Conservation (phyloP, 495 filamentous ascomycete species). For the Parachaetomium inaequale region DNA sequence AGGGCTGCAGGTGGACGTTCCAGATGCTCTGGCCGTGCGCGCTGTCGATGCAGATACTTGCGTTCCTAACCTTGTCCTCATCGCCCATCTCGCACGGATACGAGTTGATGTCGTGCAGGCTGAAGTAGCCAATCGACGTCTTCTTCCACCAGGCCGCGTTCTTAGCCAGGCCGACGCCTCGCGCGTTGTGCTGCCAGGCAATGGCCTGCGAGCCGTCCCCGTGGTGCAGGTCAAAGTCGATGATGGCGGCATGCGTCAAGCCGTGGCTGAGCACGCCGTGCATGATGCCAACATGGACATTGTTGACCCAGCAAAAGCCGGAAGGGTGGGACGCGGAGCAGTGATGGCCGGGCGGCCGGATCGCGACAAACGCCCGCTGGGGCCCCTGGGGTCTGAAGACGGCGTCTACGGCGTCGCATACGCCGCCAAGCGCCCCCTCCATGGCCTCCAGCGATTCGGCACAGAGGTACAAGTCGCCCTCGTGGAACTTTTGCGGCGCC, state of each 20-base stretch:
- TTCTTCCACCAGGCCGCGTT: conserved; percentile 69
- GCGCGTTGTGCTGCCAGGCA: conserved; percentile 78
- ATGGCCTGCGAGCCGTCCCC: conserved; percentile 94
- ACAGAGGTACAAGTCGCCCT: conserved; percentile 87
- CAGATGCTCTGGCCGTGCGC: conserved; percentile 89
- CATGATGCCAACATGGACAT: conserved; percentile 94
- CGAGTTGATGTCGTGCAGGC: conserved; percentile 94
- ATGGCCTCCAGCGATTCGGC: conserved; percentile 79
- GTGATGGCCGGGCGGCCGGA: conserved; percentile 89
- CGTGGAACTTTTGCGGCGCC: conserved; percentile 57
- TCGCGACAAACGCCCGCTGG: conserved; percentile 72
- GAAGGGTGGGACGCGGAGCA: conserved; percentile 84
- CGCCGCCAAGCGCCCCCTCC: conserved; percentile 82
- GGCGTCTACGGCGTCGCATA: conserved; percentile 85
- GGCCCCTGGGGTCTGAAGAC: conserved; percentile 63
- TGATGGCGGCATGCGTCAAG: conserved; percentile 88
- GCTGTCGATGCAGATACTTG: conserved; percentile 86
- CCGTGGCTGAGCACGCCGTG: conserved; percentile 78
- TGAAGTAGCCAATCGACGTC: conserved; percentile 90
- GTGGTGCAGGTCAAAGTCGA: conserved; percentile 96
- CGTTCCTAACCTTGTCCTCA: conserved; percentile 82
- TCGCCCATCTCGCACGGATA: conserved; percentile 92
- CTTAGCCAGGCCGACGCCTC: conserved; percentile 53
- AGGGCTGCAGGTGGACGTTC: conserved; percentile 91
- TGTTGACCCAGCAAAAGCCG: conserved; percentile 98